A percentile compares a stretch with the other conserved stretches of the same genome.
These are phyloP conservation scores for Lasiosphaeria miniovina DNA, from an alignment of 495 filamentous ascomycete species.

Conservation along the genomic window DNA sequence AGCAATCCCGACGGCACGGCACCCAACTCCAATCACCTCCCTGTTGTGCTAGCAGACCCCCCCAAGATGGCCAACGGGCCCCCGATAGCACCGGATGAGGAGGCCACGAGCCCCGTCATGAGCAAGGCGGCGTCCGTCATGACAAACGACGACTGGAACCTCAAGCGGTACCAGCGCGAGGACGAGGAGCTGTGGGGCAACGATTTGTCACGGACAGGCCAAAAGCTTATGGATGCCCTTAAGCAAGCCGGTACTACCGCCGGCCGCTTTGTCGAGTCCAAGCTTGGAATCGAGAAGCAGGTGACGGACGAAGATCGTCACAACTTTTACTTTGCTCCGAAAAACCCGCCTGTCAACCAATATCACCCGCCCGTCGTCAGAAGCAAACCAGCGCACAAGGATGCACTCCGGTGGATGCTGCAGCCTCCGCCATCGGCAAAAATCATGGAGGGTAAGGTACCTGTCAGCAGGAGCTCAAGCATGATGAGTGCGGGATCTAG, in stretches of 20 bases:
- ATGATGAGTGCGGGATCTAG: slow-evolving; percentile 33
- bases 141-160: slow-evolving; percentile 61
- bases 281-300: slow-evolving; percentile 38
- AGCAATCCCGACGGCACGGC: slow-evolving; percentile 22
- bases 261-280: slow-evolving; percentile 44
- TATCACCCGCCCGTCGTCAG: slow-evolving; percentile 83
- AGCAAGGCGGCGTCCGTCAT: slow-evolving; percentile 32
- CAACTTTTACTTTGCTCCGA: slow-evolving; percentile 60
- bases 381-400: slow-evolving; percentile 60
- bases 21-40: slow-evolving; percentile 17
- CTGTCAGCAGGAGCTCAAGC: slow-evolving; percentile 50
- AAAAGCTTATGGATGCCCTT: slow-evolving; percentile 49
- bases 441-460: slow-evolving; percentile 80
- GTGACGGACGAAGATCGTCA: slow-evolving; percentile 44
- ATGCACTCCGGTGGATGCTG: slow-evolving; percentile 83
- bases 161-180: slow-evolving; percentile 73
- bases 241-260: slow-evolving; percentile 50
- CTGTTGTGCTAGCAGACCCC: slow-evolving; percentile 3
- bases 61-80: slow-evolving; percentile 17
- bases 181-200: slow-evolving; percentile 80
- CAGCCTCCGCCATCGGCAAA: slow-evolving; percentile 80
- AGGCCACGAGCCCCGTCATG: slow-evolving; percentile 21
- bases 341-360: slow-evolving; percentile 79
- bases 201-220: slow-evolving; percentile 37
- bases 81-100: slow-evolving; percentile 31